Evolutionary conservation across 2,329 filamentous ascomycete species (phyloP).

Genomic region (Aureobasidium sp.): DNA sequence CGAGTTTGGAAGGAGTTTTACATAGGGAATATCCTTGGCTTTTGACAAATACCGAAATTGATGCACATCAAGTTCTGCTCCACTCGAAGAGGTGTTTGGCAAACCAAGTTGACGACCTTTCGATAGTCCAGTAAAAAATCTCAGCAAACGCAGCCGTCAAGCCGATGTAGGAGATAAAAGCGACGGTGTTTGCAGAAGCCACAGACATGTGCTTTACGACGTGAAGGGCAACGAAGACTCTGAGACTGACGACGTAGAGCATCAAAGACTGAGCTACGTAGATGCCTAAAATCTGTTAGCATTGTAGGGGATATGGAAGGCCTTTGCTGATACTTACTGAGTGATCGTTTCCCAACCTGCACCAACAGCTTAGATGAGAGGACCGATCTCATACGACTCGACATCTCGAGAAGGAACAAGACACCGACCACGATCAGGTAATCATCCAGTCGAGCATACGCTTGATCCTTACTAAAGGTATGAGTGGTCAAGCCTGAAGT

Average conservation of each 20-base stretch:
- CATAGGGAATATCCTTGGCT: background rate
- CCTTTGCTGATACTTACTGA: conserved; percentile 17
- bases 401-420: conserved; percentile 19
- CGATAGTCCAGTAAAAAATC: background rate
- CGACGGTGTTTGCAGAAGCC: background rate
- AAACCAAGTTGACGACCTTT: background rate
- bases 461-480: conserved; percentile 17
- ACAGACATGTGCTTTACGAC: background rate
- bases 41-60: no score
- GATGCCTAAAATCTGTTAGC: background rate
- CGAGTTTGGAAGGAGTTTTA: no score
- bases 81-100: background rate
- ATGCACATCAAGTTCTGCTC: background rate
- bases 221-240: background rate
- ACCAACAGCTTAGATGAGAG: conserved; percentile 21
- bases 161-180: background rate
- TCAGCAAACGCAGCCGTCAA: background rate
- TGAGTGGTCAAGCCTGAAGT: conserved; percentile 15
- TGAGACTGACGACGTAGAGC: background rate
- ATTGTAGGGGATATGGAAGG: background rate
- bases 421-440: conserved; percentile 23
- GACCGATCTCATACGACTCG: conserved; percentile 13
- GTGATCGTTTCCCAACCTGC: conserved; percentile 21
- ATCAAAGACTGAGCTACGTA: background rate
- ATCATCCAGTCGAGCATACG: conserved; percentile 23